phyloP scores from a whole-genome alignment of 75 land plant species.

The Picea sitchensis region DNA sequence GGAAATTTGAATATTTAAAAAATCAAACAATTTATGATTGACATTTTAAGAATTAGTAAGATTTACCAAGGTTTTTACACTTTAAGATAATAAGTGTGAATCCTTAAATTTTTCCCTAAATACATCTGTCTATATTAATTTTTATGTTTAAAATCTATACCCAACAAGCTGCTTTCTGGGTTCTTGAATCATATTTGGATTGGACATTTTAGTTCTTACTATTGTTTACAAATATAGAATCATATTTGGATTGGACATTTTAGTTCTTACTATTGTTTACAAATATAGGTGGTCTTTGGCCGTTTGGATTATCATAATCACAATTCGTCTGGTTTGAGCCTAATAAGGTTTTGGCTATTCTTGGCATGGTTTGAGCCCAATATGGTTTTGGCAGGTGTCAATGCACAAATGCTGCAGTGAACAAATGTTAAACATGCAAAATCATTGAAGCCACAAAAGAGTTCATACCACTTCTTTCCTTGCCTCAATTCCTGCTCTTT shows the following conservation, averaged over 20 bases:
- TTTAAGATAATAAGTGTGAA: too few relatives aligned
- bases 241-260: not conserved
- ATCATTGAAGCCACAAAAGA: not conserved
- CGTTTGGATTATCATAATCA: not conserved
- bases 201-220: too few relatives aligned
- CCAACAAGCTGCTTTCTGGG: too few relatives aligned
- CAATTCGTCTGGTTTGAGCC: not conserved
- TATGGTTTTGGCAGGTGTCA: not conserved
- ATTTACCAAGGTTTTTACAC: too few relatives aligned
- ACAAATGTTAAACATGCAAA: not conserved
- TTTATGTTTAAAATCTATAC: too few relatives aligned
- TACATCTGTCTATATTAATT: too few relatives aligned
- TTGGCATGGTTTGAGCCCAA: not conserved
- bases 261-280: not conserved
- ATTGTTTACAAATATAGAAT: too few relatives aligned
- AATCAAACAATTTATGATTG: too few relatives aligned
- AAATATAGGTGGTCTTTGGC: not conserved
- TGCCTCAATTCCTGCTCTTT: not conserved
- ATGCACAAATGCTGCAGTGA: not conserved
- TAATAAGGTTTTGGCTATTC: not conserved
- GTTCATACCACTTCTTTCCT: not conserved
- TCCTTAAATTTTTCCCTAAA: too few relatives aligned
- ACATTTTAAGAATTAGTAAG: too few relatives aligned
- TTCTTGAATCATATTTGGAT: not conserved
- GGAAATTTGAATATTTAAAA: too few relatives aligned